phyloP scores from a whole-genome alignment of 2,329 filamentous ascomycete species.

The Myriosclerotinia duriaeana region DNA sequence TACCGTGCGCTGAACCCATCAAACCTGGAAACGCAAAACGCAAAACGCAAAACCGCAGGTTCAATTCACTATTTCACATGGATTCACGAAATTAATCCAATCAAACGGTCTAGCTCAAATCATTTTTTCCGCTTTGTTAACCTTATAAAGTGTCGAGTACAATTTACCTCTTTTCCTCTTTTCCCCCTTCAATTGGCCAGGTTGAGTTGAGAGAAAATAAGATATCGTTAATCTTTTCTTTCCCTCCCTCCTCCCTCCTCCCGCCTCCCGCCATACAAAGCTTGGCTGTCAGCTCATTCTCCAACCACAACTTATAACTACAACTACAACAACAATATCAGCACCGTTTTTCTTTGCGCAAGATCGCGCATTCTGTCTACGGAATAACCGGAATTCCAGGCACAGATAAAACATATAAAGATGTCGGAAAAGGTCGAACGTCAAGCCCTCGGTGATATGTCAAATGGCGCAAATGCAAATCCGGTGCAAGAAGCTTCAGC shows the following conservation, averaged over 20 bases:
- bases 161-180: not conserved
- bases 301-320: not conserved
- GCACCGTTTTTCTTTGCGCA: not conserved
- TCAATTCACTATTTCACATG: not conserved
- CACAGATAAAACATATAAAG: not conserved
- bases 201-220: not conserved
- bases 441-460: constrained; percentile 2
- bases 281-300: constrained; percentile 10
- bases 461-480: not conserved
- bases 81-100: constrained; percentile 10
- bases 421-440: constrained; percentile 22
- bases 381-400: not conserved
- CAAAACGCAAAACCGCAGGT: not conserved
- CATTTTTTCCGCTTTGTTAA: constrained; percentile 1
- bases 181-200: not conserved
- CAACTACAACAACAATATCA: not conserved
- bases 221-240: too few species aligned
- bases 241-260: not conserved
- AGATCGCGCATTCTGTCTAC: not conserved
- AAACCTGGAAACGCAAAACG: too few species aligned
- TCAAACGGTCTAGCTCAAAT: not conserved
- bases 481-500: not conserved
- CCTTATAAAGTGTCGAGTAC: not conserved
- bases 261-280: not conserved
- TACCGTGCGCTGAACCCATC: too few species aligned